Evolutionary conservation across 495 filamentous ascomycete species (phyloP), one percentile per base, ranked within the genome.

Genomic region (Talaromyces stipitatus): DNA sequence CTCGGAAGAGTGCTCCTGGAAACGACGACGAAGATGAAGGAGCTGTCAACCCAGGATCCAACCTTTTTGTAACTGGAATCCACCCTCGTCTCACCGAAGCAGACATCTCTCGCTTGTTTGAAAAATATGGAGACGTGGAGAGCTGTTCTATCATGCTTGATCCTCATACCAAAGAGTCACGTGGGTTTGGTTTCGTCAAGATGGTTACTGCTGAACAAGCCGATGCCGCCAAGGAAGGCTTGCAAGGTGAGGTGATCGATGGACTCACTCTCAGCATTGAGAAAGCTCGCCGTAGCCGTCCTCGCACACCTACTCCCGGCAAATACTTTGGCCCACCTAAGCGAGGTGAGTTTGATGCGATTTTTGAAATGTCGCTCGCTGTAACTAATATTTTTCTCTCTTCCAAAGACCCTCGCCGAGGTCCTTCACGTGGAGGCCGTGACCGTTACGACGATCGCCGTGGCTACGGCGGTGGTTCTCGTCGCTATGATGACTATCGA

Each of bases 101-200:
- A 11, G 94, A 96, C 61, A 89, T 98, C 54, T 86, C 89, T 41
- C 90, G 90, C 72, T 86, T 99, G 41, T 99, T 97, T 65, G 91
- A 95, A 75, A 99, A 97, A 75, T 97, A 96, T 63, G 94, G 94
- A 62, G 89, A 92, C 69, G 94, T 99, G 30, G 92, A 97, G 75
- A 97, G 95, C 76, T 97, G 92, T 78, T 94, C 96, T 63, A 99
- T 99, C 80, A 97, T 99, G 95, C 80, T 91, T 65, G 95, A 97
- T 69, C 94, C 94, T 56, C 95, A 97, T 72, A 92, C 88, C 62
- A 92, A 95, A 76, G 95, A 97, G 74, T 96, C 91, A 61, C 95
- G 94, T 78, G 94, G 94, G 63, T 99, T 99, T 62, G 94, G 95
- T 56, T 99, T 99, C 77, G 95, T 99, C 69, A 97, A 97, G 79